A percentile compares a stretch with the other conserved stretches of the same genome.
These are phyloP conservation scores for Cryptomeria japonica DNA, from an alignment of 75 land plant species.

Conservation along the genomic window DNA sequence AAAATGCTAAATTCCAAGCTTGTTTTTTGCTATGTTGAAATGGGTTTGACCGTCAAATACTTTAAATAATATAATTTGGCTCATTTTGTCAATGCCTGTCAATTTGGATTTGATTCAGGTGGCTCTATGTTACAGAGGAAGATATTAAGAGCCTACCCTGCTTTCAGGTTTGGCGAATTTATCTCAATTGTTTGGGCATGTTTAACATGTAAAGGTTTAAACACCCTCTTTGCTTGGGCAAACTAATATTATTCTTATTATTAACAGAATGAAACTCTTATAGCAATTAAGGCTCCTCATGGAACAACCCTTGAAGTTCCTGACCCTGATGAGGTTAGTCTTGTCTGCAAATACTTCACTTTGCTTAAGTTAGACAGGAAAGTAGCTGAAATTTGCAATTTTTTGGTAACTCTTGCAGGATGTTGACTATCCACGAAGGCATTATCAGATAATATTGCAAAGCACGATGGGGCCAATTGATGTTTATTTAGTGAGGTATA, in stretches of 20 bases:
- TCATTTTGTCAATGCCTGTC: neutral
- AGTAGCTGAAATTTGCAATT: neutral
- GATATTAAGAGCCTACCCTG: slow-evolving; percentile 90
- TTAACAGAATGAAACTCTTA: slow-evolving; percentile 82
- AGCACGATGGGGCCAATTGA: slow-evolving; percentile 97
- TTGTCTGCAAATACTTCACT: neutral
- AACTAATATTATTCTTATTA: neutral
- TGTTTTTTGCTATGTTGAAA: neutral
- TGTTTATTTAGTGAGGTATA: slow-evolving; percentile 95
- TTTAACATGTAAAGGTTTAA: neutral
- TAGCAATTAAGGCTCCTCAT: slow-evolving; percentile 97
- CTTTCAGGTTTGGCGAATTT: slow-evolving; percentile 60
- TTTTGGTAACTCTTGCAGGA: slow-evolving; percentile 44
- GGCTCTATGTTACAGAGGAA: slow-evolving; percentile 96
- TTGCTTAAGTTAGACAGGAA: neutral
- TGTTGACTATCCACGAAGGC: slow-evolving; percentile 83
- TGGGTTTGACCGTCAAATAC: neutral
- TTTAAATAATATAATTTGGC: neutral
- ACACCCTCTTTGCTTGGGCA: neutral
- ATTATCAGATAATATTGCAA: slow-evolving; percentile 85
- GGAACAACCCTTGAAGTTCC: slow-evolving; percentile 98
- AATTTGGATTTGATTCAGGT: slow-evolving; percentile 42
- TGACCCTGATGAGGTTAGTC: slow-evolving; percentile 89
- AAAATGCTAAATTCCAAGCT: neutral
- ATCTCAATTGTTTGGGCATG: neutral